Evolutionary conservation across 129 eudicot genomes (phyloP).

Genomic region (Tagetes erecta): DNA sequence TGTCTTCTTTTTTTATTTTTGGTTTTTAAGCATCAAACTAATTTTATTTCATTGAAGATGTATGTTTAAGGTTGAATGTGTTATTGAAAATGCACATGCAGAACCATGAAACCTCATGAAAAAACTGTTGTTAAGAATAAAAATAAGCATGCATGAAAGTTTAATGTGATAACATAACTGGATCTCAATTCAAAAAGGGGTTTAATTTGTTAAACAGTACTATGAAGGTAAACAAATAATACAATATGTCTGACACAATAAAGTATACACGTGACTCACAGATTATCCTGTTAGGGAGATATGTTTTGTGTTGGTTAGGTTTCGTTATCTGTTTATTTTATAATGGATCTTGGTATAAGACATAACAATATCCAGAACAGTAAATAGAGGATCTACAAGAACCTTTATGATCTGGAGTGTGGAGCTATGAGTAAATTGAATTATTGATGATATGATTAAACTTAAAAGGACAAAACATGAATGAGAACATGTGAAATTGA

Average conservation of each 20-base stretch:
- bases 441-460: neutral
- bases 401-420: slow-evolving; percentile 9
- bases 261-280: too few species aligned
- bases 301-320: too few species aligned
- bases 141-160: neutral
- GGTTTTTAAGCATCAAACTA: too few species aligned
- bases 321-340: too few species aligned
- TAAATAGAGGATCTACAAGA: slow-evolving; percentile 5
- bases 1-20: neutral
- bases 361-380: neutral
- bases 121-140: neutral
- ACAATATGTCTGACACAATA: neutral
- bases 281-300: too few species aligned
- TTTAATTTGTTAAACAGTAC: neutral
- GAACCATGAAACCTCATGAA: neutral
- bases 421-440: neutral
- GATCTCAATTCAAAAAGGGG: neutral
- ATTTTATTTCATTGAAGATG: too few species aligned
- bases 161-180: neutral
- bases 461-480: slow-evolving; percentile 12
- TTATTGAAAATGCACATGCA: neutral
- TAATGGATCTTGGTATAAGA: too few species aligned
- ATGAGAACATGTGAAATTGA: slow-evolving; percentile 8
- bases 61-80: neutral
- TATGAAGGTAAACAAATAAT: neutral